Base-by-base conservation (phyloP, 768 basidiomycete genomes). In the Leucosporidium creatinivorum region DNA sequence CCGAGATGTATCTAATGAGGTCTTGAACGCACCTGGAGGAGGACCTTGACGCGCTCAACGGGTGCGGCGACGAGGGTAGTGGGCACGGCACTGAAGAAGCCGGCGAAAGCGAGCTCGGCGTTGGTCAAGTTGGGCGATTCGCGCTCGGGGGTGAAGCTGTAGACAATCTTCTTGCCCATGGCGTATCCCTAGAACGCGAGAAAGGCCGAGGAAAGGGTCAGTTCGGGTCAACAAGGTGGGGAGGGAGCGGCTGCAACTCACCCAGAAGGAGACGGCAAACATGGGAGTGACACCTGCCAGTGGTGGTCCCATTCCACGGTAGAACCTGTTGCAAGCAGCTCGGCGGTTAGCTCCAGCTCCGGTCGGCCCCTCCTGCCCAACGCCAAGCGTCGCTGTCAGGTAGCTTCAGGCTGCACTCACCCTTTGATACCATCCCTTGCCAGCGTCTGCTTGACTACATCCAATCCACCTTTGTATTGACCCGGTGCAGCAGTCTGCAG, bases 191-290 rank as follows among this genome's bases (percentile, higher is more conserved):
- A 44, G n/a, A 44, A 44, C 39, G 39, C 39, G 39, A 44, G 39
- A 7, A 44, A 44, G 39, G 39, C 39, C 39, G 58, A 59, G 36
- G 51, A 62, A 30, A 49, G 61, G 61, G 61, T 49, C 39, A 39
- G 30, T 39, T n/a, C 33, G 26, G 10, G 44, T 61, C 39, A 44
- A 44, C 39, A 21, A 26, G 33, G 52, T n/a, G 23, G 49, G 28
- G n/a, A n/a, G 19, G 48, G 55, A 23, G 44, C 36, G 26, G 26
- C 25, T n/a, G 51, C 18, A n/a, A 73, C 83, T 66, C 78, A 93
- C 93, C 93, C 93, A 97, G 82, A 99, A 98, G 5, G 92, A 94
- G 36, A 98, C 81, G 5, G 96, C 96, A 75, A 99, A 99, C 76
- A 97, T 98, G 44, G 96, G 96, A 7, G 96, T 98, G 33, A 99